Evolutionary conservation across 163 green algal genomes (phyloP), one percentile per base, ranked within the genome.

Genomic region (Volvox carteri): DNA sequence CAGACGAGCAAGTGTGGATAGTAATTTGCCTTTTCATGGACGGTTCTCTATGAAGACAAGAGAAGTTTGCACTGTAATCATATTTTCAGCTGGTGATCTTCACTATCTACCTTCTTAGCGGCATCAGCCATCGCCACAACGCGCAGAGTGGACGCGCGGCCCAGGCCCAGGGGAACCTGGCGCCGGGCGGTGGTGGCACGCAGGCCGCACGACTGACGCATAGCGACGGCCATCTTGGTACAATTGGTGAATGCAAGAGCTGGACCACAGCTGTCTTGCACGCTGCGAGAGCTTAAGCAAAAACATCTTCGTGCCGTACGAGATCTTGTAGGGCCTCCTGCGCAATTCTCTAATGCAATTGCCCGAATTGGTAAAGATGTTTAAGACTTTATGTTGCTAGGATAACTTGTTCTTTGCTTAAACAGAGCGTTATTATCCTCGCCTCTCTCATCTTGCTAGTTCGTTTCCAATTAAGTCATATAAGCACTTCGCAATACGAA

Each of bases 201-300:
- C 25, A 81, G 50, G 48, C 68, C 50, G 83, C 48, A 62, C 46
- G 83, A 75, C 39, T 73, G 52, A 65, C 83, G 83, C 83, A 88
- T 81, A 81, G 83, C 46, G 50, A 88, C 48, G 83, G 83, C 83
- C 83, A 88, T 88, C 67, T 81, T 88, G 11, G 46, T 39, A 33
- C 52, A 46, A 42, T 86, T 86, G 60, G 60, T 86, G 58, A 74
- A 74, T 52, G 44, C 25, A 80, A 42, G n/a, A 60, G 73, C 73
- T 80, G 73, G 73, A 80, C 73, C 73, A 80, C 62, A 44, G 1
- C 21, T 12, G 7, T 4, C 42, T 11, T 12, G 4, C 18, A 19
- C 14, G 2, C 21, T 8, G 42, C 62, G 73, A 7, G 73, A 44
- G 73, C 42, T 62, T 80, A 80, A 80, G 44, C 33, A 23, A 62